Evolutionary conservation across 225 moss, liverwort and hornwort species (phyloP), one percentile per base, ranked within the genome.

Genomic region (Marchantia polymorpha): DNA sequence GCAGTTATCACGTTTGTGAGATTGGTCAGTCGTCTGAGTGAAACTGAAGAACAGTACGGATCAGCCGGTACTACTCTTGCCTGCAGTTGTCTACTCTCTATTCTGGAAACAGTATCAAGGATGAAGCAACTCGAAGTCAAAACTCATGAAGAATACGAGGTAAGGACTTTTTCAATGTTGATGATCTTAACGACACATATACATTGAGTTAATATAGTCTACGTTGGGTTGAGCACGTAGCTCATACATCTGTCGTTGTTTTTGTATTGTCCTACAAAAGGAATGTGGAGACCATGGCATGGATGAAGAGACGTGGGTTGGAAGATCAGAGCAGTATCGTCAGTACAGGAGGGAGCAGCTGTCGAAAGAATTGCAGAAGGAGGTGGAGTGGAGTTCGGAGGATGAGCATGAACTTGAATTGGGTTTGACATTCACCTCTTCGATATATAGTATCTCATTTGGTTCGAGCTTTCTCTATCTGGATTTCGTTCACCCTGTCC

Each of bases 321-420:
- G 79, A 60, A 79, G 55, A 68, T 79, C 79, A 11, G 79, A 79
- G 58, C 70, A 79, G 30, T 79, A 79, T 71, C 70, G 54, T 46
- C 79, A 71, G 56, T 79, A 79, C 20, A 79, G 79, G 59, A 69
- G 79, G n/a, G 79, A 70, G 60, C 79, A 79, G 47, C 47, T 79
- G 48, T 79, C 79, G 6, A 79, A 48, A 46, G 79, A 79, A 55
- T 47, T 79, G 79, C 69, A 79, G 30, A 79, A 58, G 46, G 79
- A 79, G 72, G 79, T 72, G 46, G 55, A 72, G 23, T 79, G 79
- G 79, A 79, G 79, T 79, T 59, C 68, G 29, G 79, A 79, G 23
- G 79, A 79, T 60, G 79, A 79, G 13, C 70, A 79, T 53, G 79
- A 79, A 46, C 27, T 79, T 25, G 79, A 79, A 46, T 64, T 79